Conservation (phyloP, 2,329 filamentous ascomycete species). For the Curvularia sp. region DNA sequence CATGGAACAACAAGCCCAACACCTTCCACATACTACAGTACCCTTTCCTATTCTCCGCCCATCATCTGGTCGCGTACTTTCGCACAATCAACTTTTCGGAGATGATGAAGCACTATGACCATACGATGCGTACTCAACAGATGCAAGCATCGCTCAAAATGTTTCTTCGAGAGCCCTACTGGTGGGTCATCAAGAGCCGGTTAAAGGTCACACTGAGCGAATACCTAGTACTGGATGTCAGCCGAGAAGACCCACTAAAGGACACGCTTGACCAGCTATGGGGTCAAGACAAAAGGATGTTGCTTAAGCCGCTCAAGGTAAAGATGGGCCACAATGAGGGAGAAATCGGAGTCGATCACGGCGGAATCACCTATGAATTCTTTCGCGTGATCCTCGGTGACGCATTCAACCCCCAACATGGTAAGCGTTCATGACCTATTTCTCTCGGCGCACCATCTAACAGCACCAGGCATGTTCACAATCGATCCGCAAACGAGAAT, state of each 20-base stretch:
- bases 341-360: constrained; percentile 90
- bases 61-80: constrained; percentile 81
- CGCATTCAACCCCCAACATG: constrained; percentile 78
- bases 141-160: constrained; percentile 38
- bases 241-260: constrained; percentile 51
- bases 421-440: constrained; percentile 48
- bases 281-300: constrained; percentile 80
- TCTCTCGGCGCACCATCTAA: constrained; percentile 16
- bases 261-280: constrained; percentile 81
- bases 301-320: constrained; percentile 86
- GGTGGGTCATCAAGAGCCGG: constrained; percentile 38
- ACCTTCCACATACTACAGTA: constrained; percentile 79
- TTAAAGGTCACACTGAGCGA: constrained; percentile 48
- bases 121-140: constrained; percentile 38
- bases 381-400: constrained; percentile 85
- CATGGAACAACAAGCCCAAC: constrained; percentile 67
- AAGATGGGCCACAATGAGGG: constrained; percentile 79
- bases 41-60: constrained; percentile 78
- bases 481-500: constrained; percentile 78
- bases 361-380: constrained; percentile 95
- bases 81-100: constrained; percentile 84
- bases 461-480: constrained; percentile 69
- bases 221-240: constrained; percentile 56
- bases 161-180: constrained; percentile 34
- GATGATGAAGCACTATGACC: constrained; percentile 82